These are phyloP conservation scores for Rutstroemia sydowiana DNA, from an alignment of 2,329 filamentous ascomycete genomes.

Conservation along the genomic window DNA sequence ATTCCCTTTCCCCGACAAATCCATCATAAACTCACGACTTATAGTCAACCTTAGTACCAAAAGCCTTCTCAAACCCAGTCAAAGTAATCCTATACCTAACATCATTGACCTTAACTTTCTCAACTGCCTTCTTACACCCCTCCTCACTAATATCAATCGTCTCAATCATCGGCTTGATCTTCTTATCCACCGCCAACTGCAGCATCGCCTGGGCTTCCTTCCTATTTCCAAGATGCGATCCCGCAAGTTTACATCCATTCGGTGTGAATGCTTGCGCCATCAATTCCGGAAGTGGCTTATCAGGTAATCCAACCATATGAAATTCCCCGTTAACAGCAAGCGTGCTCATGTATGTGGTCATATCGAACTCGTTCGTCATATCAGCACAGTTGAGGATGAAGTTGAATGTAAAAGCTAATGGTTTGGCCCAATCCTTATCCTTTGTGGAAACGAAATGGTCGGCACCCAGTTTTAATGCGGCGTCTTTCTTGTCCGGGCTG, in stretches of 20 bases:
- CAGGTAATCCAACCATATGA: constrained; percentile 60
- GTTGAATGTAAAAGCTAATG: constrained; percentile 46
- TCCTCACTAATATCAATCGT: constrained; percentile 9
- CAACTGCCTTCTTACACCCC: constrained; percentile 61
- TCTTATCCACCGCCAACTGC: constrained; percentile 49
- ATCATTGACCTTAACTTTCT: constrained; percentile 62
- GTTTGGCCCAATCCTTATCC: constrained; percentile 54
- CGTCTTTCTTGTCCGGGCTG: constrained; percentile 47
- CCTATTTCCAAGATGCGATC: constrained; percentile 34
- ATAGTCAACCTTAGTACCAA: constrained; percentile 32
- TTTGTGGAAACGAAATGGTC: constrained; percentile 46
- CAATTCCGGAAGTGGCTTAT: constrained; percentile 47
- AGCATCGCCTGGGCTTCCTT: constrained; percentile 55
- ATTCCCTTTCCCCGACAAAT: no score
- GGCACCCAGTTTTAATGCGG: constrained; percentile 56
- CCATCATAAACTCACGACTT: neutral
- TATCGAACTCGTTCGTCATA: constrained; percentile 43
- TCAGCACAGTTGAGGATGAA: constrained; percentile 49
- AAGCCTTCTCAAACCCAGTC: constrained; percentile 59
- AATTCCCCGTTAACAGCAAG: constrained; percentile 53
- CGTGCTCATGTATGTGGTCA: constrained; percentile 53
- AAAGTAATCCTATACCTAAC: constrained; percentile 68
- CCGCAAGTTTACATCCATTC: constrained; percentile 45
- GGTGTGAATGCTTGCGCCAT: constrained; percentile 48
- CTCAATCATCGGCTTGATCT: constrained; percentile 51